These are phyloP conservation scores for Pichia sp. DNA, from an alignment of 1,139 yeast species.

Conservation along the genomic window DNA sequence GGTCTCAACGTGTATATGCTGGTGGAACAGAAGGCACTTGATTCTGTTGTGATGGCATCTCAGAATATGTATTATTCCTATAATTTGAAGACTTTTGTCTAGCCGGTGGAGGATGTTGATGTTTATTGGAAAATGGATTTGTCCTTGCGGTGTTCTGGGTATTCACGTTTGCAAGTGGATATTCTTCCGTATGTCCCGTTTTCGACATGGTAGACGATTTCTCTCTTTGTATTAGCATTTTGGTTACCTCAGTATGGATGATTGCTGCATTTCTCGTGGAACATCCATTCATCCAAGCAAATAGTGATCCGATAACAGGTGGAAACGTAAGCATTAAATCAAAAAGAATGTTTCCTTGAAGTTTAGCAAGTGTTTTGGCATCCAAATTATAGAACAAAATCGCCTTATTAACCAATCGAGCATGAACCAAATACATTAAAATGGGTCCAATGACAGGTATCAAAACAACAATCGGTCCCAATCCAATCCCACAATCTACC, in stretches of 20 bases:
- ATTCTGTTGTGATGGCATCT: not conserved
- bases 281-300: constrained; percentile 77
- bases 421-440: constrained; percentile 71
- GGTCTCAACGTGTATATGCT: not conserved
- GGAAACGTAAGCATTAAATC: constrained; percentile 71
- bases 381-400: constrained; percentile 55
- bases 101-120: not conserved
- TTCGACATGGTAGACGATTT: not conserved
- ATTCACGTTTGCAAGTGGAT: not conserved
- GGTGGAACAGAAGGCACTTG: not conserved
- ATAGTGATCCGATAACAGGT: constrained; percentile 69
- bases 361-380: constrained; percentile 48
- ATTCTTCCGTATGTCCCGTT: not conserved
- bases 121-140: not conserved
- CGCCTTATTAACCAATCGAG: constrained; percentile 55
- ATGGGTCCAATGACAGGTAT: constrained; percentile 79
- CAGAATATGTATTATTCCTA: not conserved
- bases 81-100: not conserved
- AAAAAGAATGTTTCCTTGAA: constrained; percentile 66
- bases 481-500: constrained; percentile 70
- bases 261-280: constrained; percentile 86
- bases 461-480: constrained; percentile 61
- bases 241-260: constrained; percentile 47
- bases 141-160: not conserved
- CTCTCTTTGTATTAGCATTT: constrained; percentile 33